Conservation (phyloP, 140 eudicot species). For the Ambrosia hybrid region DNA sequence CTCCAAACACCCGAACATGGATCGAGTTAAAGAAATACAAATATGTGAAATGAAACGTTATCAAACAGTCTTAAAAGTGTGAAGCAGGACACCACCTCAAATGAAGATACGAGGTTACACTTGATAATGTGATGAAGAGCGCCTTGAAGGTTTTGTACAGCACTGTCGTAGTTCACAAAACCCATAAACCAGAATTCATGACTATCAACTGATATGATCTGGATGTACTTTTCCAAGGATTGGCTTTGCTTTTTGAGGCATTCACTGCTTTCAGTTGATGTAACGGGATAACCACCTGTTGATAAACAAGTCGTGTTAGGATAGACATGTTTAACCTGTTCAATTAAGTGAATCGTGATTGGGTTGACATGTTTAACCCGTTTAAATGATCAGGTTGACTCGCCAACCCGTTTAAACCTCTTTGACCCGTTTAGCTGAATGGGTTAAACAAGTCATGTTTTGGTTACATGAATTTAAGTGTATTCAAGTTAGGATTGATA, state of each 20-base stretch:
- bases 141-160: constrained; percentile 60
- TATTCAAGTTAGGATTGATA: too few species aligned
- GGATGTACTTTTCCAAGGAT: constrained; percentile 79
- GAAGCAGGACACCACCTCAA: neutral
- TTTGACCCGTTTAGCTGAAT: neutral
- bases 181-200: constrained; percentile 97
- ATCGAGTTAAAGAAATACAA: neutral
- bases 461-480: neutral
- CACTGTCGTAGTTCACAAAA: constrained; percentile 64
- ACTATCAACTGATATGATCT: constrained; percentile 70
- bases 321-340: neutral
- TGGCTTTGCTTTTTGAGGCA: constrained; percentile 69
- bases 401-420: neutral
- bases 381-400: neutral
- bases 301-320: neutral
- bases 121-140: constrained; percentile 43
- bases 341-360: neutral
- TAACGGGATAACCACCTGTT: constrained; percentile 69
- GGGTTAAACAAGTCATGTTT: neutral
- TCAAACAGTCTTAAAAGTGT: neutral
- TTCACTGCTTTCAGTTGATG: constrained; percentile 90
- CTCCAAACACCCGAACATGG: neutral
- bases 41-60: neutral
- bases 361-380: neutral
- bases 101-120: constrained; percentile 29